Percentiles rank a stretch among this genome's conserved stretches.
Evolutionary conservation across 2,329 filamentous ascomycete species (phyloP).

Genomic region (Colletotrichum tabaci): DNA sequence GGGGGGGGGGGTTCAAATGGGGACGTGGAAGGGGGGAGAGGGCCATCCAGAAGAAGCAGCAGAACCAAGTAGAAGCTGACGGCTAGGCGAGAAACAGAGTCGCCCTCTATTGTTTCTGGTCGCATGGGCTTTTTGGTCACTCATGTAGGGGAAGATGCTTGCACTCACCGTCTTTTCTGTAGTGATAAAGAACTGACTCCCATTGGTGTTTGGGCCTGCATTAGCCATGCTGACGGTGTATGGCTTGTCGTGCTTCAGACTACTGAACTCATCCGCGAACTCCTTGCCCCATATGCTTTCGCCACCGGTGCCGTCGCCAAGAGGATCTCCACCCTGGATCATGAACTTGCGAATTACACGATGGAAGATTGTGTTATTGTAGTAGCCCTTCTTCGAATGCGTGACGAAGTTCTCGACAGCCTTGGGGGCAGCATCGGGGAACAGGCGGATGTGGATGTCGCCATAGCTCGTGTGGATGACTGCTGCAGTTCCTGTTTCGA

Average conservation of each 20-base stretch:
- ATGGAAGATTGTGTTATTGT: conserved; percentile 98
- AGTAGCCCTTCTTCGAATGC: conserved; percentile 90
- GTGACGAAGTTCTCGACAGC: conserved; percentile 98
- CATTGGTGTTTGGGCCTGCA: conserved; percentile 94
- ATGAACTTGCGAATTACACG: conserved; percentile 98
- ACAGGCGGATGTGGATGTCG: conserved; percentile 93
- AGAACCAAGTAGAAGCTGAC: neutral
- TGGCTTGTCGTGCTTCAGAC: conserved; percentile 92
- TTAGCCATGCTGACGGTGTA: conserved; percentile 99
- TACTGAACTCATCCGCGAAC: conserved; percentile 94
- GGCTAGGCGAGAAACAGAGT: neutral
- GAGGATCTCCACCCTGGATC: conserved; percentile 90
- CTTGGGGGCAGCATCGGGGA: conserved; percentile 92
- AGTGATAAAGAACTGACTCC: conserved; percentile 98
- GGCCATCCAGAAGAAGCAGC: neutral
- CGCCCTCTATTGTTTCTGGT: neutral
- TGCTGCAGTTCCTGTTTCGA: conserved; percentile 83
- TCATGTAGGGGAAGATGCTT: neutral
- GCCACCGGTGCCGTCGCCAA: conserved; percentile 91
- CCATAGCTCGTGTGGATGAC: conserved; percentile 93
- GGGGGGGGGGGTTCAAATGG: neutral
- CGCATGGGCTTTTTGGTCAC: neutral
- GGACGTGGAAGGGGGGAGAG: too few relatives aligned
- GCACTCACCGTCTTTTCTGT: conserved; percentile 89
- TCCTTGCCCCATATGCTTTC: conserved; percentile 94